Evolutionary conservation across 2,329 filamentous ascomycete species (phyloP), one percentile per base, ranked within the genome.

Genomic region (Ascochyta viciae-villosae): DNA sequence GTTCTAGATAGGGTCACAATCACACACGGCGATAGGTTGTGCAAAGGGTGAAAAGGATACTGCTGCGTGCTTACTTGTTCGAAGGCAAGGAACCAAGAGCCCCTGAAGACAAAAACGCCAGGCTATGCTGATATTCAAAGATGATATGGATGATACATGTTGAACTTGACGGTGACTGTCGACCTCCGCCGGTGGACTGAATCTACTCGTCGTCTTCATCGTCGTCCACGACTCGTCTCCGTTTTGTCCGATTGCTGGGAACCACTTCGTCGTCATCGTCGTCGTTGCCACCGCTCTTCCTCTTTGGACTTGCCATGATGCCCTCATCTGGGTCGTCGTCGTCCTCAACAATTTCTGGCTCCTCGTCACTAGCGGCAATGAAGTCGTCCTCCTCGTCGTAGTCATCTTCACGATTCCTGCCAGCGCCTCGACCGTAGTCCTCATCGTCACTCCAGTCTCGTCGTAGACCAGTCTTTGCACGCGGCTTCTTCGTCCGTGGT

Each of bases 311-410:
- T 3, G 66, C 73, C 16, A 76, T 67, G 44, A 81, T 80, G 2
- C 77, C 78, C 57, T 81, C 80, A 58, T 81, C 80, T 56, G 79
- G 77, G 44, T 76, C 76, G 34, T 80, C 78, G 27, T 89, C 87
- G 19, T 87, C 87, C 1, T 83, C 86, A 3, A 81, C 85, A 29
- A 83, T 85, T 55, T 81, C 77, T 37, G 85, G 85, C 38, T 92
- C 90, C 55, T 91, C 89, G 62, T 92, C 90, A 66, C 88, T 92
- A 3, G 82, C 82, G 3, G 89, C 90, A 52, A 94, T 84, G 71
- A 94, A 94, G 54, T 89, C 90, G 68, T 94, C 90, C 31, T 89
- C 89, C 70, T 89, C 83, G 60, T 93, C 90, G 70, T 94, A 94
- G 64, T 91, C 89, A 62, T 93, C 89, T 57, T 88, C 83, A 48